Percentiles rank a stretch among this genome's conserved stretches.
These are phyloP conservation scores for Fusarium ramigenum DNA, from an alignment of 2,329 filamentous ascomycete species.

Conservation along the genomic window DNA sequence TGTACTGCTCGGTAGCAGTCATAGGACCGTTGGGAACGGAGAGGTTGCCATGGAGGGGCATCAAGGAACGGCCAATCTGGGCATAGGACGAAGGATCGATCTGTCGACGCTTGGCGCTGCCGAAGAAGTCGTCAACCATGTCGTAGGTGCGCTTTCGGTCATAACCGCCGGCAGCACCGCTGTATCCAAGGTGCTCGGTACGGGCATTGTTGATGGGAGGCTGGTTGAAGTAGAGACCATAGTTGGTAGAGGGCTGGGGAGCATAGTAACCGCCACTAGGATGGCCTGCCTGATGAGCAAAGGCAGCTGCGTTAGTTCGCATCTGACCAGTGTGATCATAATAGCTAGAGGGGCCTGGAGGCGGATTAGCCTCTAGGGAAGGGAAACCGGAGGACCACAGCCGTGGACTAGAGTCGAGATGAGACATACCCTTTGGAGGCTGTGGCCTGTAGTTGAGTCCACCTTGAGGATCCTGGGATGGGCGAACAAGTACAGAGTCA, in stretches of 20 bases:
- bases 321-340: slow-evolving; percentile 74
- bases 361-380: slow-evolving; percentile 54
- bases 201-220: slow-evolving; percentile 63
- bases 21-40: slow-evolving; percentile 65
- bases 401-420: slow-evolving; percentile 24
- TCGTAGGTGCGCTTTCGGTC: slow-evolving; percentile 86
- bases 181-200: slow-evolving; percentile 71
- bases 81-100: slow-evolving; percentile 91
- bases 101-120: slow-evolving; percentile 88
- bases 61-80: slow-evolving; percentile 88
- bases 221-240: slow-evolving; percentile 83
- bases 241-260: slow-evolving; percentile 63
- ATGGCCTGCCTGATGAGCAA: slow-evolving; percentile 66
- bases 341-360: slow-evolving; percentile 64
- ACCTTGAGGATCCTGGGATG: slow-evolving; percentile 61
- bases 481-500: slow-evolving; percentile 78
- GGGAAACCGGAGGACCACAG: slow-evolving; percentile 37
- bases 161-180: slow-evolving; percentile 64
- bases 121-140: slow-evolving; percentile 92
- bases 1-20: slow-evolving; percentile 62
- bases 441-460: slow-evolving; percentile 65
- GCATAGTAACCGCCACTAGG: slow-evolving; percentile 64
- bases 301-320: slow-evolving; percentile 64
- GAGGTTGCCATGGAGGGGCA: slow-evolving; percentile 79
- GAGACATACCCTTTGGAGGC: slow-evolving; percentile 61